These are phyloP conservation scores for Colletotrichum graminicola DNA, from an alignment of 2,329 filamentous ascomycete species.

Conservation along the genomic window DNA sequence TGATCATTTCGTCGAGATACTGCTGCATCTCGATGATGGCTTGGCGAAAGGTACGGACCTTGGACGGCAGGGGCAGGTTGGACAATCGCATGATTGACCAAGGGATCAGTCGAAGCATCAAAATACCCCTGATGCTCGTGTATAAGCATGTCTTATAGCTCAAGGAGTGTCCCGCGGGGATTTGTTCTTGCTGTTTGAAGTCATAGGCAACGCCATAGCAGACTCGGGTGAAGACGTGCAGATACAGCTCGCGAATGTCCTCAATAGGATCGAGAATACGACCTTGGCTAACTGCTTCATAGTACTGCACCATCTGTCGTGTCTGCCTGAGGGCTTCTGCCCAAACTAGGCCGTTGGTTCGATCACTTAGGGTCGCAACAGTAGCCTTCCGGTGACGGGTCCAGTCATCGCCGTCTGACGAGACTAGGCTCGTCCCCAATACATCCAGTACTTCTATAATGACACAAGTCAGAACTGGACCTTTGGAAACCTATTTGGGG, in stretches of 20 bases:
- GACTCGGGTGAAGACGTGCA: constrained; percentile 6
- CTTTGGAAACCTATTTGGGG: too few relatives aligned
- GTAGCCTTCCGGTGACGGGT: constrained; percentile 5
- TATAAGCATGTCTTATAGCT: not conserved
- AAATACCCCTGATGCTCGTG: not conserved
- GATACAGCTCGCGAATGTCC: constrained; percentile 9
- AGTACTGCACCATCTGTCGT: constrained; percentile 1
- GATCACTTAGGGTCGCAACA: constrained; percentile 9
- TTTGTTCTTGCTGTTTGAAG: not conserved
- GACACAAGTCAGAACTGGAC: not conserved
- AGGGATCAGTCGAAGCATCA: not conserved
- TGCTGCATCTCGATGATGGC: not conserved
- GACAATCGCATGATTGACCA: not conserved
- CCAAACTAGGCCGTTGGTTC: constrained; percentile 1
- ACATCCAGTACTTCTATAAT: constrained; percentile 1
- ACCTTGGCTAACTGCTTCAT: not conserved
- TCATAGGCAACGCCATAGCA: not conserved
- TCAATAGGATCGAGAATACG: not conserved
- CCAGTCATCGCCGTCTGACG: constrained; percentile 6
- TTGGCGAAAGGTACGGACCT: not conserved
- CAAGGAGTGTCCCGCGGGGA: not conserved
- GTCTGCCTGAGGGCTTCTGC: not conserved
- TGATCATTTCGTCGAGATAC: constrained; percentile 13
- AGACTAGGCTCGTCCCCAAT: constrained; percentile 7
- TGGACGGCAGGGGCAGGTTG: not conserved